Percentiles rank a stretch among this genome's conserved stretches.
phyloP scores from a whole-genome alignment of 495 filamentous ascomycete genomes.

The Aspergillus coremiiformis region DNA sequence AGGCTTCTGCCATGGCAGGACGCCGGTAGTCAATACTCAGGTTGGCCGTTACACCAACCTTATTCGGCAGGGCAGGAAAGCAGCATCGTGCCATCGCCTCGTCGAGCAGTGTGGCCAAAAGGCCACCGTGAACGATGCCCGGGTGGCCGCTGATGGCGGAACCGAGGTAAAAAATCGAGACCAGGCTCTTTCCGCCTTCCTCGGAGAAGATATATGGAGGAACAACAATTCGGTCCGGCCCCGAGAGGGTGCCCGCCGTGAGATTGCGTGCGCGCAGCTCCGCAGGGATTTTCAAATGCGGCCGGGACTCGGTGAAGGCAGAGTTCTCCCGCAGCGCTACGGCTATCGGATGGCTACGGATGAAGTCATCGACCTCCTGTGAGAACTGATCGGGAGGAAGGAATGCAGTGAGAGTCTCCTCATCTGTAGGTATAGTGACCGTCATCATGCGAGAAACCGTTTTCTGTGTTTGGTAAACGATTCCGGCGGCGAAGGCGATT shows the following conservation, averaged over 20 bases:
- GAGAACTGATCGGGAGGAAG: slow-evolving; percentile 52
- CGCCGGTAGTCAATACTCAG: slow-evolving; percentile 82
- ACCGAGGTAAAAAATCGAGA: slow-evolving; percentile 75
- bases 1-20: slow-evolving; percentile 69
- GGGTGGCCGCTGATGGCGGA: slow-evolving; percentile 80
- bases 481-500: slow-evolving; percentile 29
- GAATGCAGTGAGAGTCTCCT: slow-evolving; percentile 64
- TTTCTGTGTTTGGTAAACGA: slow-evolving; percentile 20
- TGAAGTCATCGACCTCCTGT: slow-evolving; percentile 59
- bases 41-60: slow-evolving; percentile 84
- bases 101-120: slow-evolving; percentile 87
- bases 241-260: slow-evolving; percentile 72
- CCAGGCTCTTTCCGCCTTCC: slow-evolving; percentile 59
- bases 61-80: slow-evolving; percentile 82
- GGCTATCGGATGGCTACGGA: slow-evolving; percentile 68
- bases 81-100: slow-evolving; percentile 88
- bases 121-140: slow-evolving; percentile 84
- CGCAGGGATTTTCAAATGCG: slow-evolving; percentile 76
- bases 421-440: slow-evolving; percentile 51
- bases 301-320: slow-evolving; percentile 68
- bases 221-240: slow-evolving; percentile 68
- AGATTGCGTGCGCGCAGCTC: slow-evolving; percentile 62
- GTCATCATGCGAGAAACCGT: slow-evolving; percentile 37
- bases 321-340: slow-evolving; percentile 56
- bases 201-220: slow-evolving; percentile 75